phyloP scores from a whole-genome alignment of 2,329 filamentous ascomycete genomes.

The Aspergillus vadensis region DNA sequence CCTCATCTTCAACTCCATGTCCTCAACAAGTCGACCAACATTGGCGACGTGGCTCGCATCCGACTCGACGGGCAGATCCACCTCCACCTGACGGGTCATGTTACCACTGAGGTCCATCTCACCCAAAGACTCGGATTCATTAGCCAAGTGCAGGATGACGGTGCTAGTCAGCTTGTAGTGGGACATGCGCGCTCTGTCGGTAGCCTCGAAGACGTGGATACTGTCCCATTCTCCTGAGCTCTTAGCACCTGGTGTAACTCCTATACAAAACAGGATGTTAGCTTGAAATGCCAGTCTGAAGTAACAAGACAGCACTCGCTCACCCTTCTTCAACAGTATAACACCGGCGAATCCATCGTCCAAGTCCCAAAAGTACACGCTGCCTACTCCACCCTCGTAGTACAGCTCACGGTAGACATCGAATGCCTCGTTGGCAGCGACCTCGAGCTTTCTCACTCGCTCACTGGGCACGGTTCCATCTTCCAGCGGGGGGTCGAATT shows the following conservation, averaged over 20 bases:
- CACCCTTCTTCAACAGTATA: constrained; percentile 91
- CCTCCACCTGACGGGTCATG: constrained; percentile 95
- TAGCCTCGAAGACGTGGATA: constrained; percentile 97
- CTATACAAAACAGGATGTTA: constrained; percentile 37
- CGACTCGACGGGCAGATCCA: constrained; percentile 83
- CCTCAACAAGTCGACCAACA: constrained; percentile 90
- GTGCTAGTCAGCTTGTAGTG: constrained; percentile 98
- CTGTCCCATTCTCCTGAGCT: constrained; percentile 91
- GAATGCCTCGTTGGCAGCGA: constrained; percentile 92
- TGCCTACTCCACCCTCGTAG: constrained; percentile 93
- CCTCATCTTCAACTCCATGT: constrained; percentile 99
- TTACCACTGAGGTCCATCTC: constrained; percentile 93
- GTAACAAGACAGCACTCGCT: constrained; percentile 24
- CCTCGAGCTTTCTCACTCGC: constrained; percentile 87
- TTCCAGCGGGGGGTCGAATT: constrained; percentile 89
- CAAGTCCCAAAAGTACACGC: constrained; percentile 97
- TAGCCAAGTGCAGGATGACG: constrained; percentile 85
- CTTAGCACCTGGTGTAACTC: constrained; percentile 66
- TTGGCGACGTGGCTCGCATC: constrained; percentile 95
- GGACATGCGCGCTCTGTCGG: constrained; percentile 84
- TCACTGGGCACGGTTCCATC: constrained; percentile 89
- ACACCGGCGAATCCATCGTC: constrained; percentile 98
- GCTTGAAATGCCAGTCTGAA: neutral
- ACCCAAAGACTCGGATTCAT: constrained; percentile 67
- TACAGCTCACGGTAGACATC: constrained; percentile 91